Evolutionary conservation across 2,329 filamentous ascomycete genomes (phyloP).

Genomic region (Stagonosporopsis chrysanthemi): DNA sequence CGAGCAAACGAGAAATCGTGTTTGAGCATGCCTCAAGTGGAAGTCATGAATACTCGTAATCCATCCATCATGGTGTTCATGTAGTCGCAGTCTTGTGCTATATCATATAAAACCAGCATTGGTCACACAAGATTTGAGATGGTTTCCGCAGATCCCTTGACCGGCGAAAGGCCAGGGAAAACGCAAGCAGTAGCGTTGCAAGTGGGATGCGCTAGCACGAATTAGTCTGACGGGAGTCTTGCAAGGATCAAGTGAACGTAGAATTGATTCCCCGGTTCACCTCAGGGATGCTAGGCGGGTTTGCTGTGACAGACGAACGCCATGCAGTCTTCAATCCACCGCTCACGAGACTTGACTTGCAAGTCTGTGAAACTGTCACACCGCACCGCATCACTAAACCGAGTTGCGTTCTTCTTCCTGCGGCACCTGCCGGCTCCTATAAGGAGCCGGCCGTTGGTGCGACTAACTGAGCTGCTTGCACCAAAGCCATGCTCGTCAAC

Average conservation of each 20-base stretch:
- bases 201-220: neutral
- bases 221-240: neutral
- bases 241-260: neutral
- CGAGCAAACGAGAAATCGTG: no score
- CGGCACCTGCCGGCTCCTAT: no score
- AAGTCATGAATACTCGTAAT: no score
- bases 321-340: neutral
- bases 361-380: neutral
- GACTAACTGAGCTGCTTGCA: neutral
- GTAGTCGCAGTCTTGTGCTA: neutral
- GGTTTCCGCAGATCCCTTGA: neutral
- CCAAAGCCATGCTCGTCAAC: neutral
- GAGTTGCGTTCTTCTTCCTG: no score
- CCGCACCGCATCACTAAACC: neutral
- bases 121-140: neutral
- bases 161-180: neutral
- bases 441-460: neutral
- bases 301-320: neutral
- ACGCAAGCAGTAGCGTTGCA: neutral
- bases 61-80: neutral
- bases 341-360: neutral
- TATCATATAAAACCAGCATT: neutral
- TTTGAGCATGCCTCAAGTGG: no score
- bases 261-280: neutral
- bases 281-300: neutral